Percentiles rank a stretch among this genome's conserved stretches.
Evolutionary conservation across 2,329 filamentous ascomycete species (phyloP).

Genomic region (Stachybotrys echinatus): DNA sequence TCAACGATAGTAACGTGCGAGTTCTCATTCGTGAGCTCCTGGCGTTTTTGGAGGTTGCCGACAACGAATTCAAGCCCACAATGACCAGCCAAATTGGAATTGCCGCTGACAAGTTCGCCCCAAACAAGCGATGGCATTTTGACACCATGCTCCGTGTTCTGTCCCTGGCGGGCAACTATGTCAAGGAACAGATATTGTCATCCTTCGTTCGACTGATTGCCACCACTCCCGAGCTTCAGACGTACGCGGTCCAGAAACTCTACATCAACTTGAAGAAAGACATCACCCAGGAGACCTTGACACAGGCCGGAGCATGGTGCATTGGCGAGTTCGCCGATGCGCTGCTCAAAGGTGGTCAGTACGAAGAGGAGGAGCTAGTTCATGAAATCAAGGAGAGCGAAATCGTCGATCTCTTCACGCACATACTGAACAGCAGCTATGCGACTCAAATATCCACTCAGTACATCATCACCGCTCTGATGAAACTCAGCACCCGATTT

Average conservation of each 20-base stretch:
- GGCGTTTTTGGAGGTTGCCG: slow-evolving; percentile 92
- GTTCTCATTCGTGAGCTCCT: slow-evolving; percentile 89
- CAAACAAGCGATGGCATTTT: slow-evolving; percentile 97
- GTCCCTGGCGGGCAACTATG: slow-evolving; percentile 90
- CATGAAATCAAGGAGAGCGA: slow-evolving; percentile 78
- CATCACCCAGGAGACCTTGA: slow-evolving; percentile 94
- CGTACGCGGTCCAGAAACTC: slow-evolving; percentile 92
- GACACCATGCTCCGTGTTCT: slow-evolving; percentile 95
- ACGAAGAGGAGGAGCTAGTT: slow-evolving; percentile 89
- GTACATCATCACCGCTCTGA: slow-evolving; percentile 90
- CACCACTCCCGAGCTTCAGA: slow-evolving; percentile 89
- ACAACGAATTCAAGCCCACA: slow-evolving; percentile 96
- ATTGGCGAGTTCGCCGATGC: slow-evolving; percentile 96
- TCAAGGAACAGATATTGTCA: slow-evolving; percentile 95
- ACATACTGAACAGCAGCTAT: slow-evolving; percentile 91
- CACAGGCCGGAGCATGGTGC: slow-evolving; percentile 90
- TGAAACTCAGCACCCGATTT: slow-evolving; percentile 90
- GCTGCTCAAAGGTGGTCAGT: slow-evolving; percentile 81
- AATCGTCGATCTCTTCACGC: slow-evolving; percentile 85
- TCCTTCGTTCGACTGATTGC: slow-evolving; percentile 95
- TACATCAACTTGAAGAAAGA: slow-evolving; percentile 90
- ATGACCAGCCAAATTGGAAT: slow-evolving; percentile 99
- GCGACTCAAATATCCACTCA: slow-evolving; percentile 86
- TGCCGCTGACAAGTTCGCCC: slow-evolving; percentile 90
- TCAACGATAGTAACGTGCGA: slow-evolving; percentile 94